Conservation (phyloP, 768 basidiomycete genomes). For the Russula compacta region DNA sequence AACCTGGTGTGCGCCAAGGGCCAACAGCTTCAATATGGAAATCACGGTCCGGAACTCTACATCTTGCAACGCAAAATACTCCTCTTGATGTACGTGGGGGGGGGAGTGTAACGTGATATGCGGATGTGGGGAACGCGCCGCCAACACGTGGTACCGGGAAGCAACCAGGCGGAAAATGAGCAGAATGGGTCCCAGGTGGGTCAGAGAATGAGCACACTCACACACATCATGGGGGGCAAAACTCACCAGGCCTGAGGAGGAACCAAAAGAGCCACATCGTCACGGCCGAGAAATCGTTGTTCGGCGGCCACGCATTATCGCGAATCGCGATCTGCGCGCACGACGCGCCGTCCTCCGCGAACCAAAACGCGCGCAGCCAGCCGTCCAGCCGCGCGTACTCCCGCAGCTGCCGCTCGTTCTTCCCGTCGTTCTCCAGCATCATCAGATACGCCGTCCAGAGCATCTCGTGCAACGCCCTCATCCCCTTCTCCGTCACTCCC, state of each 20-base stretch:
- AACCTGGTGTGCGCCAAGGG: conserved; percentile 58
- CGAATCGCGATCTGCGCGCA: conserved; percentile 34
- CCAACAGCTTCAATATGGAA: conserved; percentile 48
- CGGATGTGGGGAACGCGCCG: not conserved
- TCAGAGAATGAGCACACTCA: not conserved
- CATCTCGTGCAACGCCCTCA: conserved; percentile 32
- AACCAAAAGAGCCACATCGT: conserved; percentile 82
- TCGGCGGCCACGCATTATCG: conserved; percentile 48
- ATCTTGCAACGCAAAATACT: conserved; percentile 34
- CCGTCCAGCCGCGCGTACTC: conserved; percentile 52
- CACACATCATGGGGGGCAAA: no score
- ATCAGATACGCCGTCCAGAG: conserved; percentile 66
- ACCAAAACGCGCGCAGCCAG: conserved; percentile 65
- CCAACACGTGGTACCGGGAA: not conserved
- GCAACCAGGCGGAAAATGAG: not conserved
- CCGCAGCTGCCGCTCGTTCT: conserved; percentile 61
- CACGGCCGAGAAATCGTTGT: conserved; percentile 43
- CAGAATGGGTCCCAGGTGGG: not conserved
- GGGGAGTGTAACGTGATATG: not conserved
- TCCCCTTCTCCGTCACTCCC: conserved; percentile 21
- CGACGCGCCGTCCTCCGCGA: conserved; percentile 50
- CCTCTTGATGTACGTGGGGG: conserved; percentile 31
- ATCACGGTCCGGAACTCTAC: conserved; percentile 36
- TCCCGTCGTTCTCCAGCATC: conserved; percentile 75
- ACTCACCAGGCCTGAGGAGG: conserved; percentile 51